Evolutionary conservation across 345 rosid species (phyloP).

Genomic region (Populus nigra): DNA sequence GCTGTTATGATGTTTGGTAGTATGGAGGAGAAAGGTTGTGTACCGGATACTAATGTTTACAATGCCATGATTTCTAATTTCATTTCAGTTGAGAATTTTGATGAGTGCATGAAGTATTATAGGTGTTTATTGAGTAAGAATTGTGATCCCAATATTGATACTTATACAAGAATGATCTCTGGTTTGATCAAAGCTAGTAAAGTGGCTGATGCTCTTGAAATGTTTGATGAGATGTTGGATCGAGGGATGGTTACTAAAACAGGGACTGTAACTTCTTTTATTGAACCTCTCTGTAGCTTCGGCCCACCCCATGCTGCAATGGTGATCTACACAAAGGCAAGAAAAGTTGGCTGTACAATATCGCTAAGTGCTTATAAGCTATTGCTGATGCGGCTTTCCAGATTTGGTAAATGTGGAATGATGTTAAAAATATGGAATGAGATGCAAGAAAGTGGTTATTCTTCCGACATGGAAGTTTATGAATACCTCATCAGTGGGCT

Average conservation of each 20-base stretch:
- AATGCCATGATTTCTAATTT: conserved; percentile 78
- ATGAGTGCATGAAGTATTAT: conserved; percentile 56
- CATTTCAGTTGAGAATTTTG: conserved; percentile 46
- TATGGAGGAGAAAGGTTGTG: conserved; percentile 47
- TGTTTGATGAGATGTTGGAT: conserved; percentile 73
- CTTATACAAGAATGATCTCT: conserved; percentile 55
- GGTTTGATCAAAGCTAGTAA: conserved; percentile 65
- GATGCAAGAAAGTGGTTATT: conserved; percentile 74
- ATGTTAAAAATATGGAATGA: conserved; percentile 77
- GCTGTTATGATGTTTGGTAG: conserved; percentile 57
- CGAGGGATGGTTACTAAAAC: conserved; percentile 58
- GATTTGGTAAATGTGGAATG: conserved; percentile 92
- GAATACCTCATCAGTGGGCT: conserved; percentile 78
- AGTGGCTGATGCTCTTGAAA: conserved; percentile 87
- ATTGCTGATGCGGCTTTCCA: conserved; percentile 71
- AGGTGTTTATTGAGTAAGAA: conserved; percentile 43
- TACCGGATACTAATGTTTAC: conserved; percentile 52
- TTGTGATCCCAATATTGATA: conserved; percentile 59
- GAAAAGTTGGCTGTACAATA: conserved; percentile 63
- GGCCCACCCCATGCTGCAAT: conserved; percentile 95
- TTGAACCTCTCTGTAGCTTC: conserved; percentile 65
- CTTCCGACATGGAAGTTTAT: conserved; percentile 68
- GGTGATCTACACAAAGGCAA: conserved; percentile 67
- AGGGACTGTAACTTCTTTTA: conserved; percentile 58
- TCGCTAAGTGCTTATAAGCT: conserved; percentile 72